These are phyloP conservation scores for Graphium sp. DNA, from an alignment of 2,329 filamentous ascomycete species.

Conservation along the genomic window DNA sequence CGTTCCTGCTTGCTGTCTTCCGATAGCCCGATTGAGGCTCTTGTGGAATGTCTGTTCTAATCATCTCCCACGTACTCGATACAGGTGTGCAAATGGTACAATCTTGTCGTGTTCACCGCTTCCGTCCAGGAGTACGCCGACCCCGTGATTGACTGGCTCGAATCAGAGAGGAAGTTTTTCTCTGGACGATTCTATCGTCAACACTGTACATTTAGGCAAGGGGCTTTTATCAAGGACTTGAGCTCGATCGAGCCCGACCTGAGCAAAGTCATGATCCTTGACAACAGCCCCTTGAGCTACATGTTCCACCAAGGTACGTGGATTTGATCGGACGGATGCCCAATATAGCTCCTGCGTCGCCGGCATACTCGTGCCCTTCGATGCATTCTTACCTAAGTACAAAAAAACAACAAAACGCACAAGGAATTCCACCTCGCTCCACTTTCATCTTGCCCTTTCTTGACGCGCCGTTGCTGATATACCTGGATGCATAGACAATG, in stretches of 20 bases:
- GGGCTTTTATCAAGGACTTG: slow-evolving; percentile 95
- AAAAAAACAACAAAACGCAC: not conserved
- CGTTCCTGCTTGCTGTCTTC: not conserved
- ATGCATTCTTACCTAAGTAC: too few relatives aligned
- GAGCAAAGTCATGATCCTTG: slow-evolving; percentile 96
- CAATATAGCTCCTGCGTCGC: too few relatives aligned
- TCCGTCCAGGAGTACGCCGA: slow-evolving; percentile 98
- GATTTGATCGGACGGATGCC: slow-evolving; percentile 1
- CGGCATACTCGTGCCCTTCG: too few relatives aligned
- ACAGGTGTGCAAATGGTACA: slow-evolving; percentile 92
- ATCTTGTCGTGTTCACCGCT: slow-evolving; percentile 88
- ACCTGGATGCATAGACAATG: slow-evolving; percentile 54
- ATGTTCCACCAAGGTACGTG: slow-evolving; percentile 88
- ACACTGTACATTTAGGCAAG: slow-evolving; percentile 89
- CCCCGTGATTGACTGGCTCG: slow-evolving; percentile 96
- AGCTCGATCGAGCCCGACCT: slow-evolving; percentile 92
- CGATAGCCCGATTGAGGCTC: not conserved
- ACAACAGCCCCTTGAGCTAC: slow-evolving; percentile 96
- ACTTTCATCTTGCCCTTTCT: not conserved
- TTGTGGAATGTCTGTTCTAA: slow-evolving; percentile 10
- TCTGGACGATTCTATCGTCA: slow-evolving; percentile 86
- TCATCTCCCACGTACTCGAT: not conserved
- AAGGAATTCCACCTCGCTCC: not conserved
- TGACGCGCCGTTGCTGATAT: not conserved
- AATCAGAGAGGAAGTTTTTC: slow-evolving; percentile 94